phyloP scores from a whole-genome alignment of 768 basidiomycete genomes.

The Hortiboletus campestris region DNA sequence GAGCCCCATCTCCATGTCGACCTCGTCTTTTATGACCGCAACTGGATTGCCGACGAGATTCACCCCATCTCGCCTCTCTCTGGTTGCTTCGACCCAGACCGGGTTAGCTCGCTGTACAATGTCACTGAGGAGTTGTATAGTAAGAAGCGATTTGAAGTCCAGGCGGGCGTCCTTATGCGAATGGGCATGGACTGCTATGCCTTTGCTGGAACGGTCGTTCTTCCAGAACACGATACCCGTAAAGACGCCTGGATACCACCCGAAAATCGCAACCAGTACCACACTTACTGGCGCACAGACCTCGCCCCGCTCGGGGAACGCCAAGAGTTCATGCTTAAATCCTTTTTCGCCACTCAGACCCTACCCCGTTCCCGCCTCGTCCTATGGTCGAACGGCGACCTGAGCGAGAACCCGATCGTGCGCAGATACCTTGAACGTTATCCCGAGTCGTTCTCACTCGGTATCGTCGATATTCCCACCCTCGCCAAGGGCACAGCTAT shows the following conservation, averaged over 20 bases:
- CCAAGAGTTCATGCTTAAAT: slow-evolving; percentile 87
- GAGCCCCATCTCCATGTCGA: slow-evolving; percentile 77
- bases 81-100: slow-evolving; percentile 69
- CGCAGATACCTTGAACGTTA: slow-evolving; percentile 57
- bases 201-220: slow-evolving; percentile 77
- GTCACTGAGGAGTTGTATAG: slow-evolving; percentile 61
- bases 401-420: slow-evolving; percentile 55
- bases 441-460: slow-evolving; percentile 69
- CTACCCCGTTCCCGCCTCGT: slow-evolving; percentile 62
- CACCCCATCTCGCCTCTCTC: slow-evolving; percentile 60
- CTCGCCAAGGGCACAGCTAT: slow-evolving; percentile 79
- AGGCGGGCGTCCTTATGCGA: slow-evolving; percentile 75
- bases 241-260: slow-evolving; percentile 26
- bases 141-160: slow-evolving; percentile 65
- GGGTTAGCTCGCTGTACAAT: slow-evolving; percentile 67
- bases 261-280: slow-evolving; percentile 62
- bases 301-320: slow-evolving; percentile 73
- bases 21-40: slow-evolving; percentile 70
- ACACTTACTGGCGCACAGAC: slow-evolving; percentile 94
- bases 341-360: slow-evolving; percentile 92
- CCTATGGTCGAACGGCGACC: slow-evolving; percentile 90
- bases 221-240: slow-evolving; percentile 7
- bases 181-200: slow-evolving; percentile 90
- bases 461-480: slow-evolving; percentile 59
- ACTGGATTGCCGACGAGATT: slow-evolving; percentile 74